Percentiles rank a stretch among this genome's conserved stretches.
phyloP scores from a whole-genome alignment of 1,139 yeast genomes.

The Taphrina deformans region DNA sequence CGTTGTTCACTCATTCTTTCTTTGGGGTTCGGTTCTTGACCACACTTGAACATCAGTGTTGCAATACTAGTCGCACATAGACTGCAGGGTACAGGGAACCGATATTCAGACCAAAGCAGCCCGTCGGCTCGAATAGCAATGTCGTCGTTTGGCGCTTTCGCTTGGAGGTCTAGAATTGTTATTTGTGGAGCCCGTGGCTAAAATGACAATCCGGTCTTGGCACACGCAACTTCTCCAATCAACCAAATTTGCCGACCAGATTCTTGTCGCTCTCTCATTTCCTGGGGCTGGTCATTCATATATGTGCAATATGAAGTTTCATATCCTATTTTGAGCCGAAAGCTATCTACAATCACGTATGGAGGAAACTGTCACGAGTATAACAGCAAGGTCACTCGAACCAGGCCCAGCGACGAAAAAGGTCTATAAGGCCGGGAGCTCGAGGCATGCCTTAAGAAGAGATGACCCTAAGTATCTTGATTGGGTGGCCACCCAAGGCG shows the following conservation, averaged over 20 bases:
- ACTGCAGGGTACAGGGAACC: too few relatives aligned
- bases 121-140: too few relatives aligned
- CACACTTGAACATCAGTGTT: too few relatives aligned
- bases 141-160: background rate
- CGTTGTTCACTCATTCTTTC: too few relatives aligned
- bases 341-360: too few relatives aligned
- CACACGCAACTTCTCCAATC: background rate
- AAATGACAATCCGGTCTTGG: background rate
- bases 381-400: background rate
- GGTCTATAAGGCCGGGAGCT: background rate
- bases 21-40: too few relatives aligned
- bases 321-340: too few relatives aligned
- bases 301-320: too few relatives aligned
- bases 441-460: background rate
- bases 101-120: too few relatives aligned
- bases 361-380: constrained; percentile 4
- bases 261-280: too few relatives aligned
- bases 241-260: background rate
- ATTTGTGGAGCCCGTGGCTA: background rate
- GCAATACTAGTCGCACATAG: too few relatives aligned
- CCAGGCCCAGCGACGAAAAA: constrained; percentile 8
- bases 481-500: constrained; percentile 9
- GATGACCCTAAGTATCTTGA: background rate
- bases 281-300: too few relatives aligned
- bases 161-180: background rate